Evolutionary conservation across 495 filamentous ascomycete genomes (phyloP).

Genomic region (Zalerion maritima): DNA sequence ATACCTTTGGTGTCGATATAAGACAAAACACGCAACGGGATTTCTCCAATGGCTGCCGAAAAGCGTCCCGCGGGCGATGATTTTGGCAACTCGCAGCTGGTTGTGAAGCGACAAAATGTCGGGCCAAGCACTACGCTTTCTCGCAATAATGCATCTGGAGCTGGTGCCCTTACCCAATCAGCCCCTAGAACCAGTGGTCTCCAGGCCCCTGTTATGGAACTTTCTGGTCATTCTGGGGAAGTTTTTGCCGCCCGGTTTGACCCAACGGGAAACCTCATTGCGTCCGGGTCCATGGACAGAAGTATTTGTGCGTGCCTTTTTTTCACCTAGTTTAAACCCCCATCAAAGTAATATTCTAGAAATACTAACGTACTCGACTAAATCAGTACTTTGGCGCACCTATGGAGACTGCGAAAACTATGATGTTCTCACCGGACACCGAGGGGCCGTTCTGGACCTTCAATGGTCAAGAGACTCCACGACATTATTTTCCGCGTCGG

Average conservation of each 20-base stretch:
- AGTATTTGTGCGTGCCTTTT: slow-evolving; percentile 52
- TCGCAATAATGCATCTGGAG: slow-evolving; percentile 51
- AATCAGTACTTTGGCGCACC: slow-evolving; percentile 78
- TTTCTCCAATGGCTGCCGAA: slow-evolving; percentile 75
- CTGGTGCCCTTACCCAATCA: slow-evolving; percentile 65
- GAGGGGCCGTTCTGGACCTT: slow-evolving; percentile 78
- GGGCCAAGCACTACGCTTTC: slow-evolving; percentile 45
- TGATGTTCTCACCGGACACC: slow-evolving; percentile 72
- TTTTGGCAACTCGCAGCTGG: slow-evolving; percentile 64
- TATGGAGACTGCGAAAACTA: slow-evolving; percentile 91
- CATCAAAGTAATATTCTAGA: too few relatives aligned
- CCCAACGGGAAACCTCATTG: slow-evolving; percentile 71
- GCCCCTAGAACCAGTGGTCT: slow-evolving; percentile 70
- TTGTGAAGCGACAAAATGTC: slow-evolving; percentile 83
- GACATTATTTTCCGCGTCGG: slow-evolving; percentile 83
- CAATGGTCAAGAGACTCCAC: slow-evolving; percentile 93
- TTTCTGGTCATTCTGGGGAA: slow-evolving; percentile 67
- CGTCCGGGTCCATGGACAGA: slow-evolving; percentile 90
- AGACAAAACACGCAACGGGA: too few relatives aligned
- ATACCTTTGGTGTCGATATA: too few relatives aligned
- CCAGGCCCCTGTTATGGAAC: slow-evolving; percentile 88
- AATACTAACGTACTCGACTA: slow-evolving; percentile 6
- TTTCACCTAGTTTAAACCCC: too few relatives aligned
- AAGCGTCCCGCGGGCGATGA: slow-evolving; percentile 75
- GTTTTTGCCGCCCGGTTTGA: slow-evolving; percentile 88